Percentiles rank a stretch among this genome's conserved stretches.
These are phyloP conservation scores for Mycotypha africana DNA, from an alignment of 371 early-diverging fungal species.

Conservation along the genomic window DNA sequence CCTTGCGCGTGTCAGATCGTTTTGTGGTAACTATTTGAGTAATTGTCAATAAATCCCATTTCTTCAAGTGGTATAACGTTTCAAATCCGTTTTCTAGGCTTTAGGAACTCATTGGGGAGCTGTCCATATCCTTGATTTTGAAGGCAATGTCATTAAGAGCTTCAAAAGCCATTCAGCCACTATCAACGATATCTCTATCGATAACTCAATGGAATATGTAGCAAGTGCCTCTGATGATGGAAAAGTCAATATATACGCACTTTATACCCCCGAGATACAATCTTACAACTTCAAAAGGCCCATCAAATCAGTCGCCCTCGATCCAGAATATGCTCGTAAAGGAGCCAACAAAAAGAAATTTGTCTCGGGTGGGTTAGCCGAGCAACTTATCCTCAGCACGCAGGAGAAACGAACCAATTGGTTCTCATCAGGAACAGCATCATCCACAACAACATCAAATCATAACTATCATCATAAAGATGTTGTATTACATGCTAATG, in stretches of 20 bases:
- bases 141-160: constrained; percentile 82
- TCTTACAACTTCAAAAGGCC: constrained; percentile 80
- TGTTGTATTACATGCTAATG: constrained; percentile 74
- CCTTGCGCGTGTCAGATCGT: constrained; percentile 70
- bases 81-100: constrained; percentile 47
- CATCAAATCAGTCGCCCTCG: constrained; percentile 83
- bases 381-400: constrained; percentile 74
- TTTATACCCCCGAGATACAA: constrained; percentile 60
- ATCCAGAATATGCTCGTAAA: constrained; percentile 76
- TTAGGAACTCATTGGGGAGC: constrained; percentile 95
- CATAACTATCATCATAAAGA: constrained; percentile 63
- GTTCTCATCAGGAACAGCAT: too few relatives aligned
- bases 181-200: constrained; percentile 82
- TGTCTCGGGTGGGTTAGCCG: constrained; percentile 89
- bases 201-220: constrained; percentile 80
- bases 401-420: constrained; percentile 73
- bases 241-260: constrained; percentile 70
- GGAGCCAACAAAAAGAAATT: constrained; percentile 74
- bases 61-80: constrained; percentile 1
- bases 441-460: too few relatives aligned
- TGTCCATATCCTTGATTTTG: constrained; percentile 87
- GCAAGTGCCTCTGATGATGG: constrained; percentile 94
- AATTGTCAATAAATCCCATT: too few relatives aligned
- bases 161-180: constrained; percentile 76
- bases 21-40: constrained; percentile 88